These are phyloP conservation scores for Nepenthes alata DNA, from an alignment of 179 eudicot species.

Conservation along the genomic window DNA sequence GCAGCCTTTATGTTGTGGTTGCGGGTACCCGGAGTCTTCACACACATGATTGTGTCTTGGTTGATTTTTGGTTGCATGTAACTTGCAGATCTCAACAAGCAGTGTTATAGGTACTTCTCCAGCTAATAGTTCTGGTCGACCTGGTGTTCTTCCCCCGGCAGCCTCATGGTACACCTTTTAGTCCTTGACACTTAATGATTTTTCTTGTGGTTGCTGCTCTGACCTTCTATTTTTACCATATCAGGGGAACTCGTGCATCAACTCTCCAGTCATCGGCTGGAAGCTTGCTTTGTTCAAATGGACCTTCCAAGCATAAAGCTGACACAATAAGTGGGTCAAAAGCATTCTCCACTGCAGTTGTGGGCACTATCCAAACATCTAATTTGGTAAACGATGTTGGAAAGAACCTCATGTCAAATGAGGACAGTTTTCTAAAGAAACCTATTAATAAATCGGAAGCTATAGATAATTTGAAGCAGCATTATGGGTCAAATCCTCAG, in stretches of 20 bases:
- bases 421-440: constrained; percentile 16
- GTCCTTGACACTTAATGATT: background rate
- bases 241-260: constrained; percentile 69
- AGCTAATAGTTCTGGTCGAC: constrained; percentile 52
- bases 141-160: constrained; percentile 70
- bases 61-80: constrained; percentile 12
- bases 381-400: constrained; percentile 21
- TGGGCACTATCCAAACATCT: constrained; percentile 18
- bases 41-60: background rate
- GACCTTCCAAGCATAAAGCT: constrained; percentile 37
- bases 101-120: constrained; percentile 42
- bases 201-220: background rate
- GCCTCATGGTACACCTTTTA: constrained; percentile 58
- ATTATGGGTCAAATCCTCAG: constrained; percentile 14
- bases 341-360: constrained; percentile 27
- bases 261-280: constrained; percentile 30
- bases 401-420: constrained; percentile 24
- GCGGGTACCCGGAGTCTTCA: too few relatives aligned
- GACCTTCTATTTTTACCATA: background rate
- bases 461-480: constrained; percentile 22
- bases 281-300: constrained; percentile 37
- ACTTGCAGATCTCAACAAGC: constrained; percentile 26
- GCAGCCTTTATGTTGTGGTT: too few relatives aligned
- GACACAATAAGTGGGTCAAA: constrained; percentile 25
- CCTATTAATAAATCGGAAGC: constrained; percentile 28